Conservation (phyloP, 257 asterid genomes). For the Ophiorrhiza pumila region DNA sequence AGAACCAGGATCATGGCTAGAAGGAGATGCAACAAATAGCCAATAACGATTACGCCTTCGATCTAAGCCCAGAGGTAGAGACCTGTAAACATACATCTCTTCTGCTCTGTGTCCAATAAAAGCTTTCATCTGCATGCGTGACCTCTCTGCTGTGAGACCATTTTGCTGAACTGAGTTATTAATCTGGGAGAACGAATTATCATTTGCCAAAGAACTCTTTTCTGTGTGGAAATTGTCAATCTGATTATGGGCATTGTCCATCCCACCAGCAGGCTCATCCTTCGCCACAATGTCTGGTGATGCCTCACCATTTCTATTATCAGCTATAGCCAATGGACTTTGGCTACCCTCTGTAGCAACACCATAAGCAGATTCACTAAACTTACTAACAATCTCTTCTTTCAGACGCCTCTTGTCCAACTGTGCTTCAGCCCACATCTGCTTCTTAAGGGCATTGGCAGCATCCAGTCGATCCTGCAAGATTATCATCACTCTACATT, state of each 20-base stretch:
- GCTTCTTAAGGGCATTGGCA: conserved; percentile 82
- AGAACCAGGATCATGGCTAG: conserved; percentile 88
- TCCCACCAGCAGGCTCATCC: conserved; percentile 50
- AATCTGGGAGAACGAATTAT: conserved; percentile 35
- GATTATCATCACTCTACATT: conserved; percentile 17
- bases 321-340: conserved; percentile 52
- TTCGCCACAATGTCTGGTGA: conserved; percentile 39
- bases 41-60: conserved; percentile 96
- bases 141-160: conserved; percentile 74
- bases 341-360: conserved; percentile 55
- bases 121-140: conserved; percentile 87
- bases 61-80: conserved; percentile 96
- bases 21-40: conserved; percentile 83
- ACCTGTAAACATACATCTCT: conserved; percentile 83
- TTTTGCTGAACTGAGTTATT: conserved; percentile 60
- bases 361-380: conserved; percentile 55
- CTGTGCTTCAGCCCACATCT: conserved; percentile 99
- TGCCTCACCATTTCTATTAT: conserved; percentile 45
- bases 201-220: conserved; percentile 34
- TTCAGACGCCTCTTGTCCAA: conserved; percentile 81
- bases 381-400: conserved; percentile 64
- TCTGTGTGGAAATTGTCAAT: conserved; percentile 35
- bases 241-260: conserved; percentile 41
- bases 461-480: conserved; percentile 96
- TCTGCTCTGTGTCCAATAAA: conserved; percentile 88